Evolutionary conservation across 2,329 filamentous ascomycete genomes (phyloP).

Genomic region (Hypoxylon sp.): DNA sequence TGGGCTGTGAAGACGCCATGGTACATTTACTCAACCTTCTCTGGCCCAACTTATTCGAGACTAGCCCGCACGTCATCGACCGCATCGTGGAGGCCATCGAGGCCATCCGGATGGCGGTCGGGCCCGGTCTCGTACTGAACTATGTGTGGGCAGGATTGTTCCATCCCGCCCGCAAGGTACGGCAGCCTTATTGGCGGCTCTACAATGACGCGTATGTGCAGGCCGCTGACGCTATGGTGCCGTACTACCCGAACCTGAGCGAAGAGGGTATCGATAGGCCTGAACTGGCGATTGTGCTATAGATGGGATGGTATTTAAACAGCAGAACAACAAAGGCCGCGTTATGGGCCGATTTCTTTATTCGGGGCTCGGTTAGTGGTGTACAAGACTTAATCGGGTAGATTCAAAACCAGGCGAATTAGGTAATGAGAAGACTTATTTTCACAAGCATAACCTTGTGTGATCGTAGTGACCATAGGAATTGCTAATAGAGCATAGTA

Average conservation of each 20-base stretch:
- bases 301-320: constrained; percentile 49
- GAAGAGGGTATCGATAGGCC: constrained; percentile 84
- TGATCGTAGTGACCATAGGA: neutral
- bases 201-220: constrained; percentile 99
- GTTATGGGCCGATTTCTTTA: constrained; percentile 20
- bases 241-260: constrained; percentile 91
- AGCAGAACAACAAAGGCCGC: neutral
- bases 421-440: constrained; percentile 23
- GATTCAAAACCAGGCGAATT: constrained; percentile 28
- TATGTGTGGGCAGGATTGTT: constrained; percentile 98
- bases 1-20: constrained; percentile 99
- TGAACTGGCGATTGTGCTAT: constrained; percentile 88
- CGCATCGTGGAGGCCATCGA: constrained; percentile 98
- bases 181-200: constrained; percentile 93
- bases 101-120: constrained; percentile 92
- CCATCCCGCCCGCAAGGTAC: constrained; percentile 95
- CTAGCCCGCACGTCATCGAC: constrained; percentile 97
- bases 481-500: neutral
- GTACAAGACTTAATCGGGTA: constrained; percentile 37
- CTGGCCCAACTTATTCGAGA: constrained; percentile 98
- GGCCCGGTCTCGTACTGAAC: constrained; percentile 93
- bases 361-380: constrained; percentile 27
- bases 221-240: constrained; percentile 92
- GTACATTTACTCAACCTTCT: constrained; percentile 95
- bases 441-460: neutral